phyloP scores from a whole-genome alignment of 352 stramenopile species.

The Pythium phragmitis region DNA sequence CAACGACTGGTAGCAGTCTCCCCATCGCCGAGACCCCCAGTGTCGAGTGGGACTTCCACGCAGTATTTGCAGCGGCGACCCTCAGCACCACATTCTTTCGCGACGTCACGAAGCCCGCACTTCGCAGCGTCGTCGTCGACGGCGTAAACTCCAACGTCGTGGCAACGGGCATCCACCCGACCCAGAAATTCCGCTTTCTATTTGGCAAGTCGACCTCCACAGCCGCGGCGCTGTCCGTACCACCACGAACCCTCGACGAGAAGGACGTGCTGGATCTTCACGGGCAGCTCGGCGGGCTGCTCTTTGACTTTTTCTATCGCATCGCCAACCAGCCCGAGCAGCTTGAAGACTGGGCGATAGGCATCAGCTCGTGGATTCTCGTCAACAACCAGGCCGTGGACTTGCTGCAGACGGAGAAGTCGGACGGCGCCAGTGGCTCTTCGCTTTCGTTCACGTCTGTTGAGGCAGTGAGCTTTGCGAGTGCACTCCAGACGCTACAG shows the following conservation, averaged over 20 bases:
- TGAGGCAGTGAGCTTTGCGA: slow-evolving; percentile 42
- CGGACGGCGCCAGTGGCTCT: background rate
- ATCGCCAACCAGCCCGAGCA: background rate
- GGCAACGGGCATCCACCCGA: slow-evolving; percentile 64
- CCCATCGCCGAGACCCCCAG: slow-evolving; percentile 8
- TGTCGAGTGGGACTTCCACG: slow-evolving; percentile 63
- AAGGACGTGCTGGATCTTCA: slow-evolving; percentile 52
- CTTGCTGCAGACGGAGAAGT: slow-evolving; percentile 35
- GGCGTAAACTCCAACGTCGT: slow-evolving; percentile 68
- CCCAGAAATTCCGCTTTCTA: slow-evolving; percentile 66
- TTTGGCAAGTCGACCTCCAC: slow-evolving; percentile 50
- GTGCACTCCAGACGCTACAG: slow-evolving; percentile 56
- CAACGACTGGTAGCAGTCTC: background rate
- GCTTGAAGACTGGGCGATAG: slow-evolving; percentile 39
- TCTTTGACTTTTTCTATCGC: slow-evolving; percentile 48
- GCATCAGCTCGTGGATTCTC: slow-evolving; percentile 72
- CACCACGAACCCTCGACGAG: background rate
- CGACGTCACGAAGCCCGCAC: slow-evolving; percentile 50
- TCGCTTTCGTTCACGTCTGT: slow-evolving; percentile 51
- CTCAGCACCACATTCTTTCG: slow-evolving; percentile 53
- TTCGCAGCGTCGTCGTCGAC: slow-evolving; percentile 36
- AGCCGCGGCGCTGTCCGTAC: background rate
- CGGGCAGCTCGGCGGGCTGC: slow-evolving; percentile 51
- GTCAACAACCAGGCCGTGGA: slow-evolving; percentile 65
- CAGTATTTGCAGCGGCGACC: slow-evolving; percentile 55